Percentiles rank a stretch among this genome's conserved stretches.
Evolutionary conservation across 73 alveolate species (phyloP).

Genomic region (Urostyla sp.): DNA sequence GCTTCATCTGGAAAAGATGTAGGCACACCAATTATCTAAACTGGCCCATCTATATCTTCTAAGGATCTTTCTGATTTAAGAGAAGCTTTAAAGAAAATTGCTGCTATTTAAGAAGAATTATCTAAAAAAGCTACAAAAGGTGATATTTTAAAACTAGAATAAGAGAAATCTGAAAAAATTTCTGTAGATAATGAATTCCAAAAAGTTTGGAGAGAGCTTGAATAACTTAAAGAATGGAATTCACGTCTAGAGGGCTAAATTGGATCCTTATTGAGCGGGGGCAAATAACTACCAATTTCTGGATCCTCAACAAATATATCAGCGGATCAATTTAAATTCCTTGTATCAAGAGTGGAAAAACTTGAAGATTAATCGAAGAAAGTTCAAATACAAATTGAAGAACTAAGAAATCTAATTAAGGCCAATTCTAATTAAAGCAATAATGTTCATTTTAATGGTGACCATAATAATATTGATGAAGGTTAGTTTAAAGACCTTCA

Average conservation of each 20-base stretch:
- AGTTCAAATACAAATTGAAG: not conserved
- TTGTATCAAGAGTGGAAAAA: not conserved
- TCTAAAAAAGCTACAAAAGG: no score
- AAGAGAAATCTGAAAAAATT: not conserved
- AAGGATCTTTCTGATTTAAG: conserved; percentile 10
- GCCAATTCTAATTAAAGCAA: not conserved
- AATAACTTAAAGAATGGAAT: not conserved
- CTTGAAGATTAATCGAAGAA: not conserved
- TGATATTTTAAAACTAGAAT: no score
- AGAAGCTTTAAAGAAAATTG: not conserved
- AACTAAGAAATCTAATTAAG: not conserved
- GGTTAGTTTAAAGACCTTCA: conserved; percentile 65
- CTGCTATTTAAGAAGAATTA: not conserved
- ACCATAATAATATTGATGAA: not conserved
- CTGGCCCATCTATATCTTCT: conserved; percentile 16
- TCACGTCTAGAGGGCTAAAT: not conserved
- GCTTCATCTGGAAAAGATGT: conserved; percentile 37
- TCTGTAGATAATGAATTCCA: not conserved
- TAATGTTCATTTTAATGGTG: not conserved
- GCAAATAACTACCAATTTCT: no score
- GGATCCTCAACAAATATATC: no score
- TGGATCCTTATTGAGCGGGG: not conserved
- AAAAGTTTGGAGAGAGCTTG: not conserved
- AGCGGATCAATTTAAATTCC: not conserved
- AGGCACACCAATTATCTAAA: not conserved